phyloP scores from a whole-genome alignment of 768 basidiomycete genomes.

The Rhodotorula paludigena region DNA sequence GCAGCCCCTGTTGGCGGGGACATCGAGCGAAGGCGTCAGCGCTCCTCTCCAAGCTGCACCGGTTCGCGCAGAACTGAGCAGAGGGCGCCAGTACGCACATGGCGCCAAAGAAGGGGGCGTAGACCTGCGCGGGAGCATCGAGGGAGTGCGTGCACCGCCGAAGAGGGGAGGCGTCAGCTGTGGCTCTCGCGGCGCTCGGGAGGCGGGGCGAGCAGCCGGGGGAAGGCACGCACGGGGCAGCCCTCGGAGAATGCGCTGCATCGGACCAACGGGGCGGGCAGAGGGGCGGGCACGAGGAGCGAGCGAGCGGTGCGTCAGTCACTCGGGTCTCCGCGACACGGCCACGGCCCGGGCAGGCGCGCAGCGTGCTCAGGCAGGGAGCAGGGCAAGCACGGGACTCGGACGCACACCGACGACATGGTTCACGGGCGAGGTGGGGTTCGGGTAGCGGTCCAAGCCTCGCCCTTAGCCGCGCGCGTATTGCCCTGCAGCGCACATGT shows the following conservation, averaged over 20 bases:
- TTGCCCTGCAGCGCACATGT: no score
- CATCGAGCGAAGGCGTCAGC: no score
- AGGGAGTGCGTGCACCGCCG: background rate
- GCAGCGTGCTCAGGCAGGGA: background rate
- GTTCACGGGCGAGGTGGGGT: background rate
- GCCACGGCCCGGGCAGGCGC: background rate
- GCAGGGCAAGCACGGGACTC: background rate
- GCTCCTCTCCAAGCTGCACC: background rate
- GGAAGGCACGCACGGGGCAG: slow-evolving; percentile 29
- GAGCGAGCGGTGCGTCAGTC: slow-evolving; percentile 23
- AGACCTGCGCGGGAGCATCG: slow-evolving; percentile 52
- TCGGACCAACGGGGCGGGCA: background rate
- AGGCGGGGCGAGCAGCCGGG: background rate
- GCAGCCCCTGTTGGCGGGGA: slow-evolving; percentile 62
- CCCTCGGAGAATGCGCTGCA: slow-evolving; percentile 37
- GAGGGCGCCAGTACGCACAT: slow-evolving; percentile 64
- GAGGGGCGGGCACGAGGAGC: background rate
- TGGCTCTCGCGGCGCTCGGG: no score
- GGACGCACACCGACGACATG: background rate
- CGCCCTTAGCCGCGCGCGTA: no score
- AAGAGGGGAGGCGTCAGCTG: background rate
- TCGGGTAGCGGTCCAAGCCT: no score
- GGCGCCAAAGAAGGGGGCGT: slow-evolving; percentile 96
- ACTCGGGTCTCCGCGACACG: background rate
- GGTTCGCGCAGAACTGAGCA: background rate